Conservation (phyloP, 306 rosid species). For the Purshia tridentata region DNA sequence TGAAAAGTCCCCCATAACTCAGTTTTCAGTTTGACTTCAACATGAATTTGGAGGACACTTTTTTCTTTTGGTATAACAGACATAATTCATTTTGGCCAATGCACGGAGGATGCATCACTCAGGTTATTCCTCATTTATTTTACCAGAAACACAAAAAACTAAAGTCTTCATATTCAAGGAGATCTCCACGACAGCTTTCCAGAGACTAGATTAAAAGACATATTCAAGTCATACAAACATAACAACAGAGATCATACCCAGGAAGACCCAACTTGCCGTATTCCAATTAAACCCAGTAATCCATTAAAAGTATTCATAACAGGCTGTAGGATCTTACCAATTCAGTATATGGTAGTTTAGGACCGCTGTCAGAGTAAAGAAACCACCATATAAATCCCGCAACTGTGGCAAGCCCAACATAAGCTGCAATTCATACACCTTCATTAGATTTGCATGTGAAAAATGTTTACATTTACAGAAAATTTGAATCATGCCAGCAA, state of each 20-base stretch:
- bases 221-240: background rate
- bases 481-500: background rate
- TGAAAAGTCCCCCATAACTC: background rate
- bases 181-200: background rate
- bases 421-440: constrained; percentile 54
- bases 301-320: background rate
- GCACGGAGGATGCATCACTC: background rate
- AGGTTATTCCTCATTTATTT: background rate
- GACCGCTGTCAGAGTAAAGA: constrained; percentile 84
- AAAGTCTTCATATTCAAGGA: background rate
- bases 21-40: background rate
- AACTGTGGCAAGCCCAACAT: constrained; percentile 93
- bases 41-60: background rate
- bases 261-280: background rate
- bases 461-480: background rate
- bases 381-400: constrained; percentile 99
- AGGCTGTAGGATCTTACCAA: constrained; percentile 56
- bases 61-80: background rate
- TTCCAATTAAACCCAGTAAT: constrained; percentile 2
- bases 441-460: constrained; percentile 3
- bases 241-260: background rate
- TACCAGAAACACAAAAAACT: background rate
- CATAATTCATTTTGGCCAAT: background rate
- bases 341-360: constrained; percentile 77
- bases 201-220: background rate